phyloP scores from a whole-genome alignment of 768 basidiomycete genomes.

The Macrolepiota dolichaula region DNA sequence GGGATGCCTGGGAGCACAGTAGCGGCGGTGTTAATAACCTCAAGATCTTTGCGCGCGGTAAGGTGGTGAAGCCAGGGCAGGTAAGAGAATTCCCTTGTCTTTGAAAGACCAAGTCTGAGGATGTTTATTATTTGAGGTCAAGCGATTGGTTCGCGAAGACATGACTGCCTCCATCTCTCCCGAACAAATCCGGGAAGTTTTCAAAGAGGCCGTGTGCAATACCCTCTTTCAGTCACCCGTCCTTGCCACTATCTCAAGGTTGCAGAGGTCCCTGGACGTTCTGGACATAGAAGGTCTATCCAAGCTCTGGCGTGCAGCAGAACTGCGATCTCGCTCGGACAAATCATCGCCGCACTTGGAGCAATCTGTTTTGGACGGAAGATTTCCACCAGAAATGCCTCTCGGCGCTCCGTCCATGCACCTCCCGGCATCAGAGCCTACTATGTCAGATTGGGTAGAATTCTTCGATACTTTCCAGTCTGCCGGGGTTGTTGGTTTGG shows the following conservation, averaged over 20 bases:
- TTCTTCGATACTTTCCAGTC: conserved; percentile 57
- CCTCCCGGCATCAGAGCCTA: conserved; percentile 44
- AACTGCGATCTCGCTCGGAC: conserved; percentile 22
- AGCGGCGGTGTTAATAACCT: conserved; percentile 77
- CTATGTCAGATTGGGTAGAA: conserved; percentile 57
- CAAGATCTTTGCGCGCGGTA: conserved; percentile 71
- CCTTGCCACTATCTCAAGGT: conserved; percentile 46
- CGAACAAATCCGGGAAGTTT: conserved; percentile 40
- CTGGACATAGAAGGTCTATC: conserved; percentile 84
- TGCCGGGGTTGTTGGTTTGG: conserved; percentile 23
- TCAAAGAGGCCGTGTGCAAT: conserved; percentile 48
- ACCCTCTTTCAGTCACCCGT: conserved; percentile 49
- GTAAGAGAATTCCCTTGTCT: conserved; percentile 28
- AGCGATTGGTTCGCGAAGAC: conserved; percentile 23
- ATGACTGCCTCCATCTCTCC: conserved; percentile 12
- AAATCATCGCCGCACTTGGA: conserved; percentile 20
- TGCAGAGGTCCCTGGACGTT: conserved; percentile 77
- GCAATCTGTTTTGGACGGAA: conserved; percentile 10
- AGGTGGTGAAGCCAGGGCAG: conserved; percentile 51
- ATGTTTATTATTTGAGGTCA: conserved; percentile 18
- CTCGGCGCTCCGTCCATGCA: conserved; percentile 30
- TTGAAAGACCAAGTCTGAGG: background rate
- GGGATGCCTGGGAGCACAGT: conserved; percentile 67
- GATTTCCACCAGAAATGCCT: conserved; percentile 21
- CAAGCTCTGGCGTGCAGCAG: conserved; percentile 35